phyloP scores from a whole-genome alignment of 768 basidiomycete genomes.

The Phlebiopsis gigantea region DNA sequence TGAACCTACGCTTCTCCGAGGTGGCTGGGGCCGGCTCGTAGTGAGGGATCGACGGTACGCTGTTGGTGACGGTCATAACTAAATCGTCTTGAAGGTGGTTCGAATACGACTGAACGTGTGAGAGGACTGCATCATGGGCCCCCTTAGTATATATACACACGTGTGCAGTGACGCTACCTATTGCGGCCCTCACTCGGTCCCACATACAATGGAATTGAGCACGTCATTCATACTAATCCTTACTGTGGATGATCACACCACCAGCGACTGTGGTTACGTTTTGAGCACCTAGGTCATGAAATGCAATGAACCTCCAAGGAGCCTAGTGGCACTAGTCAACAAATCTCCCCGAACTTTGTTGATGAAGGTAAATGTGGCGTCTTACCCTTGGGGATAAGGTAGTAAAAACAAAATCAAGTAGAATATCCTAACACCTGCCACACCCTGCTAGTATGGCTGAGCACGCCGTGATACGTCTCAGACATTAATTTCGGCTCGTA shows the following conservation, averaged over 20 bases:
- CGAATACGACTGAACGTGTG: background rate
- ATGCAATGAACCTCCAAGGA: no score
- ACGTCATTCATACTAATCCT: no score
- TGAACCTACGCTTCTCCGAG: conserved; percentile 28
- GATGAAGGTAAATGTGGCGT: no score
- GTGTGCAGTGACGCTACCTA: background rate
- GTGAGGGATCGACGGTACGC: conserved; percentile 23
- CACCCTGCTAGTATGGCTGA: no score
- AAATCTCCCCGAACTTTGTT: no score
- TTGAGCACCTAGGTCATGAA: no score
- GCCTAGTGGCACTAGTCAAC: no score
- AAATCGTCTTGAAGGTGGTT: background rate
- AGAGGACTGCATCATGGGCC: background rate
- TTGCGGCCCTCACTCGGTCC: conserved; percentile 3
- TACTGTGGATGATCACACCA: background rate
- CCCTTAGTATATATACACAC: background rate
- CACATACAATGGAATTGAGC: background rate
- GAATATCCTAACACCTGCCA: no score
- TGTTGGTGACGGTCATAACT: background rate
- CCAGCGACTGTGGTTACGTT: background rate
- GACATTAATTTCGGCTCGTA: no score
- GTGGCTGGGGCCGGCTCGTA: conserved; percentile 33
- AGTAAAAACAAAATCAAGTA: no score
- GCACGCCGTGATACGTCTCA: no score
- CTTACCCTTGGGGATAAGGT: no score